Evolutionary conservation across 768 basidiomycete species (phyloP), one percentile per base, ranked within the genome.

Genomic region (Macrolepiota fuliginosa): DNA sequence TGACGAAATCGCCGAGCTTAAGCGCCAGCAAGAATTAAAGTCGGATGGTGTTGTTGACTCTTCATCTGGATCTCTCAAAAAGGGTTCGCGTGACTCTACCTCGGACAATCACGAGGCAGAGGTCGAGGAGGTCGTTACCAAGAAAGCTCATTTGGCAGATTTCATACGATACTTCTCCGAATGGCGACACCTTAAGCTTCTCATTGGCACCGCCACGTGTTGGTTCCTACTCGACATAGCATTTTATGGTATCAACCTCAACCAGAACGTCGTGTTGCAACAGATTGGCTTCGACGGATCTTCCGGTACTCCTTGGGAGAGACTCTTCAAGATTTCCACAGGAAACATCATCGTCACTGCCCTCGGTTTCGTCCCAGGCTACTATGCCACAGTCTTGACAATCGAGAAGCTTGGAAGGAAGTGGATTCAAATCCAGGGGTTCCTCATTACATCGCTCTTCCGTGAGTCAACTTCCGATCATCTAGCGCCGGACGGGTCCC

Each of bases 181-280:
- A 69, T 91, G 88, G 89, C 76, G 83, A 5, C 88, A 92, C 58
- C 75, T 79, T 2, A 89, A 87, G 67, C 70, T 86, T 22, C 75
- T 93, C 12, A 75, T 92, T 49, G 90, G 86, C 11, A 92, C 90
- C 0, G 82, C 81, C 59, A 32, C 70, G 46, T 87, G 83, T 64
- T 92, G 91, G 91, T 91, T 92, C 76, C 68, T 92, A 24, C 79
- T 91, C 36, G 90, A 91, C 65, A 80, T 91, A 35, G 86, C 89
- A 82, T 90, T 90, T 72, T 91, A 91, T 71, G 90, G 91, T 2
- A 88, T 92, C 75, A 81, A 81, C 62, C 65, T 82, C 24, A 91
- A 91, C 76, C 88, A 89, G 66, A 88, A 86, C 66, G 86, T 89
- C 65, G 89, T 93, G n/a, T 81, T 93, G 7, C 75, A 86, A 64